Base-by-base conservation (phyloP, 805 yeast genomes). In the Teunomyces funiuensis region DNA sequence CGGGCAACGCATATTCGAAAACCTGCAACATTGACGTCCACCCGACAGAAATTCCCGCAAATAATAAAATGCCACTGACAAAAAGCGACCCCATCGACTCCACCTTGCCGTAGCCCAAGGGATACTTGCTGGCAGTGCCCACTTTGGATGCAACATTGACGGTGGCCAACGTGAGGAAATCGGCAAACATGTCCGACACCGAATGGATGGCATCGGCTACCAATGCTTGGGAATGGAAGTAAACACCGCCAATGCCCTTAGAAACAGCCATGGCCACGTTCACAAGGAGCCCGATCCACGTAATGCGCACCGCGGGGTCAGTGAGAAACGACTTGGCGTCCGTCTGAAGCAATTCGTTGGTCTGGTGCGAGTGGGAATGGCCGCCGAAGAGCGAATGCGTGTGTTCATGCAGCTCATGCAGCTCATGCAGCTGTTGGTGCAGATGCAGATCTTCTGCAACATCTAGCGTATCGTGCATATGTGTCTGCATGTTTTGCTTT, bases 161-260 rank as follows among this genome's bases (percentile, higher is more conserved):
- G 1, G 98, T 91, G 4, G 89, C 83, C 42, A 93, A 70, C 0
- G 99, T 93, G 49, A 93, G 67, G 34, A 91, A 77, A 61, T 93
- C 99, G 6, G 96, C 86, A 11, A 93, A 77, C 67, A 91, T 71
- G 63, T 93, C 99, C 36, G 95, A 83, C 15, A 88, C 74, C 0
- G 98, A 91, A 65, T 93, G 99, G 20, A 89, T 83, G 1, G 97
- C 90, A 63, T 93, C 99, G 1, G 99, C 99, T 37, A 90, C 60
- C 42, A 93, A 75, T 2, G 97, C 90, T 60, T 90, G 97, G 0
- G 99, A 93, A 61, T 93, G 96, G 76, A 93, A 93, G 28, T 81
- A 81, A 13, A 88, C 71, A 6, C 99, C 99, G 22, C 98, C 98
- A 16, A 81, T 63, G 19, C 89, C 90, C 61, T 93, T 93, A 23